Evolutionary conservation across 129 eudicot genomes (phyloP).

Genomic region (Mikania micrantha): DNA sequence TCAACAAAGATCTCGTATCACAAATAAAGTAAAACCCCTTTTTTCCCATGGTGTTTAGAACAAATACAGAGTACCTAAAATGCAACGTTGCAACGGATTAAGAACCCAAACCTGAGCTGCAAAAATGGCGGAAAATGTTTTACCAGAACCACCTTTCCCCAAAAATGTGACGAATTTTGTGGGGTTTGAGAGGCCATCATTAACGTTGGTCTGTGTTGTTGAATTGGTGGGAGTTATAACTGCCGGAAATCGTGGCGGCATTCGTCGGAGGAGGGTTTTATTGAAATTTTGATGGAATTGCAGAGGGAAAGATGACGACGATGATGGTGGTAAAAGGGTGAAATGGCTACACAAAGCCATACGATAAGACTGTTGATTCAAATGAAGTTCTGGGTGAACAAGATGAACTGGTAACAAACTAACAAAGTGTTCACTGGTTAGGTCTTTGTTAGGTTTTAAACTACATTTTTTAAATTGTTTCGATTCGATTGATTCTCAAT

Average conservation of each 20-base stretch:
- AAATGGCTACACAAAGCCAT: conserved; percentile 21
- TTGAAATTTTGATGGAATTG: conserved; percentile 1
- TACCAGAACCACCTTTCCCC: conserved; percentile 99
- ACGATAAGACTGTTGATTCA: neutral
- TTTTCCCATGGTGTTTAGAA: neutral
- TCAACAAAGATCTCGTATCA: neutral
- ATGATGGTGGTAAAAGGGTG: conserved; percentile 3
- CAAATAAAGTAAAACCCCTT: neutral
- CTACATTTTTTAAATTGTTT: too few relatives aligned
- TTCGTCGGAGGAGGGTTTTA: conserved; percentile 5
- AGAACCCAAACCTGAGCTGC: conserved; percentile 76
- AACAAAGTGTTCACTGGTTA: too few relatives aligned
- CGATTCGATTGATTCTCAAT: too few relatives aligned
- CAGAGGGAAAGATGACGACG: conserved; percentile 15
- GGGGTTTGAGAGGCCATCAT: conserved; percentile 14
- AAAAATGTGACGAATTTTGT: conserved; percentile 75
- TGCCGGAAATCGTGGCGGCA: conserved; percentile 19
- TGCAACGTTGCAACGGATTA: neutral
- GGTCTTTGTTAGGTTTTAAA: too few relatives aligned
- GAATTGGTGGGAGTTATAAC: conserved; percentile 22
- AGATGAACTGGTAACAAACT: neutral
- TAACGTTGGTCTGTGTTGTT: conserved; percentile 7
- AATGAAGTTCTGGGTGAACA: neutral
- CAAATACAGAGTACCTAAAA: neutral
- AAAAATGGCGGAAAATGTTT: conserved; percentile 80